Evolutionary conservation across 768 basidiomycete genomes (phyloP), one percentile per base, ranked within the genome.

Genomic region (Sporobolomyces roseus): DNA sequence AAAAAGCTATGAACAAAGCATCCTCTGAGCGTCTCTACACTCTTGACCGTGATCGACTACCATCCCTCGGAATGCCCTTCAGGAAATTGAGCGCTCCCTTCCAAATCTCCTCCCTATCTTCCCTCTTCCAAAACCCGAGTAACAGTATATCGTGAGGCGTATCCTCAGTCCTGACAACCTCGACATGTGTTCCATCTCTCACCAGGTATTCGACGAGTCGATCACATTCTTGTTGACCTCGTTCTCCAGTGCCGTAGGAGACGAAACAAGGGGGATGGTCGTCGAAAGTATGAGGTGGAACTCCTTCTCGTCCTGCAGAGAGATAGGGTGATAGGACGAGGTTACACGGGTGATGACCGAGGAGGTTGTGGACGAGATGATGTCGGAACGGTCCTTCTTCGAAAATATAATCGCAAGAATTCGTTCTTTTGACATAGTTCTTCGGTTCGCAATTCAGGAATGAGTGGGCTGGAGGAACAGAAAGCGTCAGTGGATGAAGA

Each of bases 61-160:
- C 21, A 21, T 21, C 17, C 41, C 9, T 48, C 46, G 3, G 45
- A 16, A 27, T n/a, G n/a, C 29, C 25, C 35, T 29, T 3, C 5
- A 63, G 19, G 27, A 64, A 64, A 3, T n/a, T 14, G 4, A 64
- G 3, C 6, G 62, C 68, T 8, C 65, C 64, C 1, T 45, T 43
- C 65, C 65, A 66, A 3, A 71, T 32, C 45, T 48, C 30, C 29
- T 62, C 38, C 30, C 65, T 27, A 49, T 63, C 41, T 1, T 52
- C 25, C 35, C 56, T 45, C 8, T 46, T 59, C 71, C 71, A 72
- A 25, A 53, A 62, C 30, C 27, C 54, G 8, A 72, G 27, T 19
- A 68, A 63, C 10, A 72, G 25, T 14, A 65, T 16, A 25, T 72
- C 71, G 33, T 72, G 71, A 12, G 56, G 50, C 30, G 63, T 63